Percentiles rank a stretch among this genome's conserved stretches.
Conservation (phyloP, 2,329 filamentous ascomycete genomes). For the Kalaharituber pfeilii region DNA sequence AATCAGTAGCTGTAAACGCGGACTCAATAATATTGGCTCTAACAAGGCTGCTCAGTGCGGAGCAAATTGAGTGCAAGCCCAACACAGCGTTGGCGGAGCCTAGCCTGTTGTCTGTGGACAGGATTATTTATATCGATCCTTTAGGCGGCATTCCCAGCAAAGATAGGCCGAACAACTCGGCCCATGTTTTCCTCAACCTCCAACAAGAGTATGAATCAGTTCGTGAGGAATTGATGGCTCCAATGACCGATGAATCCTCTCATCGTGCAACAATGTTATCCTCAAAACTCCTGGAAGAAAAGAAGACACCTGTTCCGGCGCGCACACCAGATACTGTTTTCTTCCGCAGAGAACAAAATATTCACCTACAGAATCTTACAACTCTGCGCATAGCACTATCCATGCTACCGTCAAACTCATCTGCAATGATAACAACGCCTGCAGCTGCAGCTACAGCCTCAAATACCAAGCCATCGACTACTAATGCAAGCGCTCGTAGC, state of each 20-base stretch:
- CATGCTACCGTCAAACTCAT: conserved; percentile 66
- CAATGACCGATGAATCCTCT: conserved; percentile 14
- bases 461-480: neutral
- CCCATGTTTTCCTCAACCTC: conserved; percentile 80
- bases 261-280: conserved; percentile 10
- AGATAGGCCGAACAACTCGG: conserved; percentile 37
- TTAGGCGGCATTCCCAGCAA: conserved; percentile 65
- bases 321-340: neutral
- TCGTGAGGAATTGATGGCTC: conserved; percentile 38
- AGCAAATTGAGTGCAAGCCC: conserved; percentile 24
- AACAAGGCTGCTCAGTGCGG: conserved; percentile 52
- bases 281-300: neutral
- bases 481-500: neutral
- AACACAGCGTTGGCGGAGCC: conserved; percentile 29
- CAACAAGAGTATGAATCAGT: conserved; percentile 71
- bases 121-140: conserved; percentile 76
- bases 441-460: conserved; percentile 48
- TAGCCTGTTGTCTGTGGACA: conserved; percentile 41
- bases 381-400: conserved; percentile 53
- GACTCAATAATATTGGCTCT: conserved; percentile 59
- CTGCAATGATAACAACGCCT: conserved; percentile 76
- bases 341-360: conserved; percentile 26
- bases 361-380: conserved; percentile 52
- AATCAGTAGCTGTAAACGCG: conserved; percentile 34
- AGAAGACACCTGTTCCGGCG: neutral